Evolutionary conservation across 208 protist genomes (phyloP).

Genomic region (Trypanosoma lewisi): DNA sequence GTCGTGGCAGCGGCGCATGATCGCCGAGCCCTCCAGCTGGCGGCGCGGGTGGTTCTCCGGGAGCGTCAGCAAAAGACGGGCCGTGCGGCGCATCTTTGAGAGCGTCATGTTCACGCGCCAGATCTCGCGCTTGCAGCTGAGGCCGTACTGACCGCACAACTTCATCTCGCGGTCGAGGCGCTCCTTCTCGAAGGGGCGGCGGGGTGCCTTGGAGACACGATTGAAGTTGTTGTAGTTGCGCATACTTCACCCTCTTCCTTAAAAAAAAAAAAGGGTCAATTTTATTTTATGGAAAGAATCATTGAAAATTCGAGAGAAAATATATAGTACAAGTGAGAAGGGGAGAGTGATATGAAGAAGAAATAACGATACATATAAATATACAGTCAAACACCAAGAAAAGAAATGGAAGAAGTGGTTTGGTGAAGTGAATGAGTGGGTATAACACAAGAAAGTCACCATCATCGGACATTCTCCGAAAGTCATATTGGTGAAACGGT

Average conservation of each 20-base stretch:
- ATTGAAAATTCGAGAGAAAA: background rate
- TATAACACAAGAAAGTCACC: too few relatives aligned
- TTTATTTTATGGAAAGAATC: background rate
- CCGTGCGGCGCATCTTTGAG: conserved; percentile 98
- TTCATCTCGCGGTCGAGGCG: conserved; percentile 99
- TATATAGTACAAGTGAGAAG: background rate
- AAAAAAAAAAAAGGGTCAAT: conserved; percentile 3
- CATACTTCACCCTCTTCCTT: conserved; percentile 37
- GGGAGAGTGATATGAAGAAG: background rate
- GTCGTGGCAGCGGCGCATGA: conserved; percentile 98
- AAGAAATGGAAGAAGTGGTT: background rate
- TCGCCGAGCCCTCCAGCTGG: conserved; percentile 98
- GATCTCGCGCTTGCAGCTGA: conserved; percentile 99
- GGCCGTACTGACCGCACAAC: conserved; percentile 98
- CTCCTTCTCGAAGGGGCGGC: conserved; percentile 99
- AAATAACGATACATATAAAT: background rate
- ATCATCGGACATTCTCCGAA: too few relatives aligned
- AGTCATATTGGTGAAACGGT: too few relatives aligned
- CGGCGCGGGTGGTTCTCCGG: conserved; percentile 97
- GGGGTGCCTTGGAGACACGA: conserved; percentile 96
- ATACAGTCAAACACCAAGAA: conserved; percentile 1
- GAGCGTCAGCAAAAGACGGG: conserved; percentile 99
- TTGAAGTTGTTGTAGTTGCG: conserved; percentile 96
- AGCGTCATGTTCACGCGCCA: conserved; percentile 98
- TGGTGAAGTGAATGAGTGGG: too few relatives aligned